These are phyloP conservation scores for Colletotrichum sansevieriae DNA, from an alignment of 2,329 filamentous ascomycete species.

Conservation along the genomic window DNA sequence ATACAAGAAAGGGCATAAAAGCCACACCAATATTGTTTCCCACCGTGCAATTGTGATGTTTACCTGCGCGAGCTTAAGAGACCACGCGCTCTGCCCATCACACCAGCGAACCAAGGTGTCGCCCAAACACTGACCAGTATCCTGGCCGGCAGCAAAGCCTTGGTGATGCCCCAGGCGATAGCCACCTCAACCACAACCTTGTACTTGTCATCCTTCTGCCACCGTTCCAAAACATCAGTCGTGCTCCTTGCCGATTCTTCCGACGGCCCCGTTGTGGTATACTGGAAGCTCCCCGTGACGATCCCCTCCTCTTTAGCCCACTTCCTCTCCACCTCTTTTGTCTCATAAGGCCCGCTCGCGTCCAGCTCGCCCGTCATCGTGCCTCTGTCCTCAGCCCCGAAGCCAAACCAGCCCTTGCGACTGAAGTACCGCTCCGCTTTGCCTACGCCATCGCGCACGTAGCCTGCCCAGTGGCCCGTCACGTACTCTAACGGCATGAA, in stretches of 20 bases:
- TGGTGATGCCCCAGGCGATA: slow-evolving; percentile 91
- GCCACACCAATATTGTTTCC: slow-evolving; percentile 22
- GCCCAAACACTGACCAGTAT: slow-evolving; percentile 86
- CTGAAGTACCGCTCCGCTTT: slow-evolving; percentile 83
- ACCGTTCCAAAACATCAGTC: slow-evolving; percentile 51
- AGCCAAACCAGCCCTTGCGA: slow-evolving; percentile 85
- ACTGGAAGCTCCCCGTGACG: slow-evolving; percentile 45
- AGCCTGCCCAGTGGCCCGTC: slow-evolving; percentile 62
- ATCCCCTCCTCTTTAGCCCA: slow-evolving; percentile 47
- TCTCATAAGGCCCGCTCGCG: slow-evolving; percentile 41
- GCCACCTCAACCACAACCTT: slow-evolving; percentile 78
- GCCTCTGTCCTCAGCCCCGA: slow-evolving; percentile 56
- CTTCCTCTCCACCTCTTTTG: slow-evolving; percentile 45
- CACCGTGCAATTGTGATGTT: neutral
- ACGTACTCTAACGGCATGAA: slow-evolving; percentile 75
- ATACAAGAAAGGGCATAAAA: slow-evolving; percentile 31
- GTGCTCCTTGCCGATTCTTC: slow-evolving; percentile 51
- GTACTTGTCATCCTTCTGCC: slow-evolving; percentile 62
- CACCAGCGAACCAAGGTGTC: slow-evolving; percentile 90
- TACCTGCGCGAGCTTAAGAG: slow-evolving; percentile 49
- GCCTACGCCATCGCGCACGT: slow-evolving; percentile 73
- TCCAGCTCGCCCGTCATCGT: slow-evolving; percentile 43
- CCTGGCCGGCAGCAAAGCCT: slow-evolving; percentile 82
- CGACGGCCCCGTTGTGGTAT: neutral
- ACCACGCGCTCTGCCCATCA: slow-evolving; percentile 61